Percentiles rank a stretch among this genome's conserved stretches.
Evolutionary conservation across 2,329 filamentous ascomycete genomes (phyloP).

Genomic region (Penicillium sp.): DNA sequence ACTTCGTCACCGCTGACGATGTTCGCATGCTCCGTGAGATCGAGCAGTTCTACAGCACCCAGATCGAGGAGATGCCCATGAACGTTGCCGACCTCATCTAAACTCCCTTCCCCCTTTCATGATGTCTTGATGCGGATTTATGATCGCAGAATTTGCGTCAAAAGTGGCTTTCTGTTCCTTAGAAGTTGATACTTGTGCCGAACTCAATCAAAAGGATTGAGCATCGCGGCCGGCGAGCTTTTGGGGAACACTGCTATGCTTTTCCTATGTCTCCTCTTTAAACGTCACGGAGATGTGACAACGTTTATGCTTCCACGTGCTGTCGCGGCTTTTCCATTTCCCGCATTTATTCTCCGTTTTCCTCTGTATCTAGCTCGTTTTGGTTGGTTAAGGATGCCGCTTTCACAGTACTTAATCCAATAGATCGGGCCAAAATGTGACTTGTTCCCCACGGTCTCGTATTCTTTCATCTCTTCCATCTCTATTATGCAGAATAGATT

Average conservation of each 20-base stretch:
- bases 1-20: constrained; percentile 98
- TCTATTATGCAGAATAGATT: not conserved
- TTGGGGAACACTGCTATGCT: constrained; percentile 31
- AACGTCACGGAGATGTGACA: constrained; percentile 39
- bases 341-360: constrained; percentile 30
- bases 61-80: constrained; percentile 99
- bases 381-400: constrained; percentile 41
- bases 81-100: constrained; percentile 67
- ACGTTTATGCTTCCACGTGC: constrained; percentile 40
- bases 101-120: constrained; percentile 33
- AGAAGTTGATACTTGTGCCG: not conserved
- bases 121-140: constrained; percentile 40
- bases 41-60: constrained; percentile 93
- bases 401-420: constrained; percentile 38
- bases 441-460: constrained; percentile 34
- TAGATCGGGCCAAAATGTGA: constrained; percentile 41
- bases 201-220: not conserved
- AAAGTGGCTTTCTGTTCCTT: constrained; percentile 43
- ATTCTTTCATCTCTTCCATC: constrained; percentile 6
- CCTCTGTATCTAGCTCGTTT: constrained; percentile 40
- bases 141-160: constrained; percentile 40
- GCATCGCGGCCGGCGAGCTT: not conserved
- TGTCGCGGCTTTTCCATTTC: constrained; percentile 36
- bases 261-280: constrained; percentile 36
- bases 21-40: constrained; percentile 97